A percentile compares a stretch with the other conserved stretches of the same genome.
Conservation (phyloP, 352 stramenopile genomes). For the Globisporangium sylvaticum region DNA sequence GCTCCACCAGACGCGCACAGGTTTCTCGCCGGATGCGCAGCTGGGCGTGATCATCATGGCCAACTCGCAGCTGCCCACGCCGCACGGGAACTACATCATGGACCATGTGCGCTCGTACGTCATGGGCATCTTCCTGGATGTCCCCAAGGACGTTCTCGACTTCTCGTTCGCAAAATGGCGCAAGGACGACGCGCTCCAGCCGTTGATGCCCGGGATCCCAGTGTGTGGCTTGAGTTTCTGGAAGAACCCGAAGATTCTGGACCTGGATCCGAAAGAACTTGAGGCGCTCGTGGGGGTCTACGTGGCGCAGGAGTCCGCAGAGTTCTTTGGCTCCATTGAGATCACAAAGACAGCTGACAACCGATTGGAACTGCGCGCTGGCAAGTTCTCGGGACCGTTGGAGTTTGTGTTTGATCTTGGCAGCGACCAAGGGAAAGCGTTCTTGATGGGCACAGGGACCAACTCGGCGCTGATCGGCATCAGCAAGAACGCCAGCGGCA, state of each 20-base stretch:
- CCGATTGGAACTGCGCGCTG: background rate
- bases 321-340: slow-evolving; percentile 33
- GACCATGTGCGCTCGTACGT: slow-evolving; percentile 68
- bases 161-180: slow-evolving; percentile 37
- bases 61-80: slow-evolving; percentile 41
- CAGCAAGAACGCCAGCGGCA: background rate
- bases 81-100: slow-evolving; percentile 35
- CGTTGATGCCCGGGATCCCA: slow-evolving; percentile 28
- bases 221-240: slow-evolving; percentile 42
- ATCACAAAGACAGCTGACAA: slow-evolving; percentile 14
- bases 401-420: background rate
- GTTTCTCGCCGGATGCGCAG: slow-evolving; percentile 38
- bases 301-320: slow-evolving; percentile 25
- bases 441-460: background rate
- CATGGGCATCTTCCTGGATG: slow-evolving; percentile 61
- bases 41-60: slow-evolving; percentile 56
- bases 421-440: background rate
- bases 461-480: background rate
- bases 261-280: slow-evolving; percentile 21
- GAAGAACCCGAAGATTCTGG: slow-evolving; percentile 27
- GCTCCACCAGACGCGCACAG: slow-evolving; percentile 47
- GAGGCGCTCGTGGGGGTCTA: slow-evolving; percentile 46
- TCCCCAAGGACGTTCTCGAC: slow-evolving; percentile 51
- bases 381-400: background rate
- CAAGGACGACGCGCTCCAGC: slow-evolving; percentile 28